phyloP scores from a whole-genome alignment of 2,329 filamentous ascomycete genomes.

The Fusarium sp. region DNA sequence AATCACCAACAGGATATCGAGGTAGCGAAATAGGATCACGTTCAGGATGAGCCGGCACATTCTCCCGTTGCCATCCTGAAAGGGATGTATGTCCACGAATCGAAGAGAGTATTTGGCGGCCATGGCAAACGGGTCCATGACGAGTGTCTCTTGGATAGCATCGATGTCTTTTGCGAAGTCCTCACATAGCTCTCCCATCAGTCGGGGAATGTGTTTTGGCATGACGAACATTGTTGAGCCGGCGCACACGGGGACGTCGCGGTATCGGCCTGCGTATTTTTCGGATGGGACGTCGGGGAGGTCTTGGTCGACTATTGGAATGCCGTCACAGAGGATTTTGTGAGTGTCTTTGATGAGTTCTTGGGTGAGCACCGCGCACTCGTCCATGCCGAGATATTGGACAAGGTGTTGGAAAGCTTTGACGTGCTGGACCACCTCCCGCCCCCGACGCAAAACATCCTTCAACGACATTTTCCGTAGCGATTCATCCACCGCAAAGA shows the following conservation, averaged over 20 bases:
- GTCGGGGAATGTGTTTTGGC: slow-evolving; percentile 43
- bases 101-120: slow-evolving; percentile 48
- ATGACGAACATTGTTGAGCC: slow-evolving; percentile 48
- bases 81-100: slow-evolving; percentile 58
- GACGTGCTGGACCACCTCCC: slow-evolving; percentile 45
- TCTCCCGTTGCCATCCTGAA: slow-evolving; percentile 58
- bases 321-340: slow-evolving; percentile 27
- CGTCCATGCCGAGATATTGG: slow-evolving; percentile 3
- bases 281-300: slow-evolving; percentile 2
- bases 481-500: slow-evolving; percentile 1
- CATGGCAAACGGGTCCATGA: slow-evolving; percentile 51
- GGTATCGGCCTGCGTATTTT: slow-evolving; percentile 48
- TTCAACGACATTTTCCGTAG: background rate
- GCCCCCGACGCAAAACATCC: slow-evolving; percentile 23
- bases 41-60: slow-evolving; percentile 58
- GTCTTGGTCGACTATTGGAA: slow-evolving; percentile 17
- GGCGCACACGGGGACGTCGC: slow-evolving; percentile 43
- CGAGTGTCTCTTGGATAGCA: background rate
- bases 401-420: slow-evolving; percentile 42
- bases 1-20: slow-evolving; percentile 40
- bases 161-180: slow-evolving; percentile 38
- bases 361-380: slow-evolving; percentile 25
- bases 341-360: slow-evolving; percentile 41
- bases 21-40: slow-evolving; percentile 52
- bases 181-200: slow-evolving; percentile 49